Conservation (phyloP, 2,329 filamentous ascomycete genomes). For the Trichoderma atrobrunneum region DNA sequence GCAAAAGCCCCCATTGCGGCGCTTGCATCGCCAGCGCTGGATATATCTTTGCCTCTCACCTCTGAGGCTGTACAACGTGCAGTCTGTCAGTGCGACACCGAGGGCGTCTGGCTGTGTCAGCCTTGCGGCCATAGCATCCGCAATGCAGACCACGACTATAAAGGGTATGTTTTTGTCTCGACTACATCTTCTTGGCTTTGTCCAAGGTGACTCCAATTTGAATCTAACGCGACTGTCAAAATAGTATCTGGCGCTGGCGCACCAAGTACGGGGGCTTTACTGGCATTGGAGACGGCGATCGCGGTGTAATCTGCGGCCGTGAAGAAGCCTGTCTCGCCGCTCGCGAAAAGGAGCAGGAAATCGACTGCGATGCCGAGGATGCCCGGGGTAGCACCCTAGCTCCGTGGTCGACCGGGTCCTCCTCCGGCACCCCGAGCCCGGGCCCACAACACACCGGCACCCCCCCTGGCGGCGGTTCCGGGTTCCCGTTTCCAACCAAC, state of each 20-base stretch:
- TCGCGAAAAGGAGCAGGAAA: slow-evolving; percentile 75
- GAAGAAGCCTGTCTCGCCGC: slow-evolving; percentile 72
- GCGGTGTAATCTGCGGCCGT: slow-evolving; percentile 86
- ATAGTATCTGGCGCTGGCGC: slow-evolving; percentile 83
- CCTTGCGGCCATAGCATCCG: slow-evolving; percentile 74
- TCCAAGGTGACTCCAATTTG: neutral
- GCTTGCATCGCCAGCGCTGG: slow-evolving; percentile 46
- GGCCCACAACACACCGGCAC: slow-evolving; percentile 21
- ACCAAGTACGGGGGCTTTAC: slow-evolving; percentile 80
- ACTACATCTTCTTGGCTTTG: neutral
- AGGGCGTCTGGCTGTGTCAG: slow-evolving; percentile 79
- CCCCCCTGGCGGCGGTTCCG: slow-evolving; percentile 23
- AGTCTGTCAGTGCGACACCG: slow-evolving; percentile 51
- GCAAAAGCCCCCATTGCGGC: slow-evolving; percentile 64
- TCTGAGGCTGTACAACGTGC: slow-evolving; percentile 55
- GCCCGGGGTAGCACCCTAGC: slow-evolving; percentile 46
- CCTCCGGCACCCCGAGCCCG: slow-evolving; percentile 17
- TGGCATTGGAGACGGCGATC: slow-evolving; percentile 82
- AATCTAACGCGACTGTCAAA: neutral
- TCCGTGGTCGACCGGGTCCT: slow-evolving; percentile 24
- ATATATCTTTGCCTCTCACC: slow-evolving; percentile 47
- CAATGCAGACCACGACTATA: slow-evolving; percentile 57
- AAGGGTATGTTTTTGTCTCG: slow-evolving; percentile 42
- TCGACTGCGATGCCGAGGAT: slow-evolving; percentile 80
- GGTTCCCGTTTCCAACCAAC: slow-evolving; percentile 21